Base-by-base conservation (phyloP, 1,139 yeast genomes). In the Hansenula lynferdii region DNA sequence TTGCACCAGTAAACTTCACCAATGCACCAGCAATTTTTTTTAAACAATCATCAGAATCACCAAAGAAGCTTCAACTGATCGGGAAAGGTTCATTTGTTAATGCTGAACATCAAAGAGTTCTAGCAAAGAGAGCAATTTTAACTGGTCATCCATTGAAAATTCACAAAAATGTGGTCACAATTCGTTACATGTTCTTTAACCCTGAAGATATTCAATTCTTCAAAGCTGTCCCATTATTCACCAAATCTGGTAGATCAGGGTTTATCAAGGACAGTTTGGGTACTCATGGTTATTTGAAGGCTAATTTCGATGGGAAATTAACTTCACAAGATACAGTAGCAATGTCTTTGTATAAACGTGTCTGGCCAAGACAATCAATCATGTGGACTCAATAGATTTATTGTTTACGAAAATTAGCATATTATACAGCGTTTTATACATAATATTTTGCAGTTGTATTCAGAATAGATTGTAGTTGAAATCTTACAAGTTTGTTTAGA, bases 241-340 rank as follows among this genome's bases (percentile, higher is more conserved):
- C 97, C 34, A 87, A 86, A 60, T 74, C 81, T 52, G 98, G 98
- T 37, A 79, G 97, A 60, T 72, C 89, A 29, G 99, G 99, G 41
- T 85, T 83, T 60, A 87, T 94, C 60, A 90, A 87, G 62, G 97
- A 92, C 60, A 77, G 90, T 59, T 73, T 94, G 65, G 99, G 99
- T 65, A 94, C 98, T 4, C 98, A 94, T 62, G 99, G 99, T 47
- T 87, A 92, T 66, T 90, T 84, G 73, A 94, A 94, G 67, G 96
- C 97, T 18, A 85, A 86, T 17, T 94, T 94, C 56, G 97, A 94
- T 59, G 94, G 94, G 41, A 85, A 82, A 55, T 70, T 94, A 53
- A 78, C 86, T 35, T 85, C 97, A 0, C 97, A 90, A 64, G 98
- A 94, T 62, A 81, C 87, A 12, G 80, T 92, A 32, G 97, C 90